These are phyloP conservation scores for Salvia sclarea DNA, from an alignment of 305 asterid species.

Conservation along the genomic window DNA sequence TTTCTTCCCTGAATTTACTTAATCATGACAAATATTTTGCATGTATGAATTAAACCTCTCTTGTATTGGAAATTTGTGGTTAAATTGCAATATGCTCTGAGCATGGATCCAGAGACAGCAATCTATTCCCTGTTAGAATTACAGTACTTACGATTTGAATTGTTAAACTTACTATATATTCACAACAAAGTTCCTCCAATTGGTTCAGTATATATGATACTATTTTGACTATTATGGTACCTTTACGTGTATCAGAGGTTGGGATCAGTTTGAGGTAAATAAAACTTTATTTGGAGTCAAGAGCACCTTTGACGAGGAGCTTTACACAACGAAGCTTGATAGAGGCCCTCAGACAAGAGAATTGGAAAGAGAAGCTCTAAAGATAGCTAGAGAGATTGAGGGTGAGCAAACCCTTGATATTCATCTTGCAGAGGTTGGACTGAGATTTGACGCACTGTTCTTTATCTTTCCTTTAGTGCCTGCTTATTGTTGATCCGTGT, in stretches of 20 bases:
- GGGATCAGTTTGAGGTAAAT: conserved; percentile 97
- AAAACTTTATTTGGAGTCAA: conserved; percentile 86
- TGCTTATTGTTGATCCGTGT: conserved; percentile 22
- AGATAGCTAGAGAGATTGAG: conserved; percentile 92
- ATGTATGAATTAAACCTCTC: neutral
- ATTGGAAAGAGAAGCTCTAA: conserved; percentile 79
- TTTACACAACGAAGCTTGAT: conserved; percentile 91
- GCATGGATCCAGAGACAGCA: conserved; percentile 4
- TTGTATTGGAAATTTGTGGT: conserved; percentile 1
- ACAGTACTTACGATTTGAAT: neutral
- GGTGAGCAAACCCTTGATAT: conserved; percentile 88
- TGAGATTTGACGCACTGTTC: neutral
- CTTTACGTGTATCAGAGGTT: conserved; percentile 57
- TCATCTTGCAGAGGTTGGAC: conserved; percentile 94
- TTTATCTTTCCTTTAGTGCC: conserved; percentile 13
- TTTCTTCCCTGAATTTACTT: conserved; percentile 25
- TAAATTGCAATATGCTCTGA: neutral
- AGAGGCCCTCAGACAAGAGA: conserved; percentile 90
- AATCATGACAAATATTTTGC: conserved; percentile 1
- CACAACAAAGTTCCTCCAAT: conserved; percentile 25
- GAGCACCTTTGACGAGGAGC: conserved; percentile 91
- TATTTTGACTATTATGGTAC: conserved; percentile 19
- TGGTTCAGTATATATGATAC: conserved; percentile 26
- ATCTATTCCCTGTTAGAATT: conserved; percentile 7
- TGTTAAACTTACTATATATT: conserved; percentile 20